phyloP scores from a whole-genome alignment of 805 yeast genomes.

The Yamadazyma laniorum region DNA sequence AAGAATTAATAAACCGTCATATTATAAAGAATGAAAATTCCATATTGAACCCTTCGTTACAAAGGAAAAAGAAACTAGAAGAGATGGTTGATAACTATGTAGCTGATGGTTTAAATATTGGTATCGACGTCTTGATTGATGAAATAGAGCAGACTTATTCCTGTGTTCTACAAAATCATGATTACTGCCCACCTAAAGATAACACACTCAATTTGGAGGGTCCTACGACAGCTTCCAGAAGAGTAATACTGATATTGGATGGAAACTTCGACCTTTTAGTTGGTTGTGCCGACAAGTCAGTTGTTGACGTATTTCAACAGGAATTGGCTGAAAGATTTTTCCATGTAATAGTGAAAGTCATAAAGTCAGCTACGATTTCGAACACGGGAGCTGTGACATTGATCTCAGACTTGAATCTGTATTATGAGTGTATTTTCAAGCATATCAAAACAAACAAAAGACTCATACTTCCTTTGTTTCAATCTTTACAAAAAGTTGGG shows the following conservation, averaged over 20 bases:
- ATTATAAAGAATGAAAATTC: slow-evolving; percentile 72
- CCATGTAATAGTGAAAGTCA: slow-evolving; percentile 67
- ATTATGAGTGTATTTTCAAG: slow-evolving; percentile 62
- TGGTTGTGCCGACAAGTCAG: slow-evolving; percentile 82
- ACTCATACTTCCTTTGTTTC: slow-evolving; percentile 71
- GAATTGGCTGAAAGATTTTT: slow-evolving; percentile 90
- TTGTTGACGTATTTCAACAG: slow-evolving; percentile 89
- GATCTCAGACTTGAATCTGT: slow-evolving; percentile 77
- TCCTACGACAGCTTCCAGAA: slow-evolving; percentile 61
- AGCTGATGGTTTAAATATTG: slow-evolving; percentile 90
- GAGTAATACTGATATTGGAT: slow-evolving; percentile 59
- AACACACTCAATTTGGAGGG: slow-evolving; percentile 21
- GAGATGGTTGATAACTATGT: slow-evolving; percentile 80
- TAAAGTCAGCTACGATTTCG: slow-evolving; percentile 70
- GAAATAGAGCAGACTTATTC: slow-evolving; percentile 63
- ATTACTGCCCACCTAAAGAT: slow-evolving; percentile 43
- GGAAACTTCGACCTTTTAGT: slow-evolving; percentile 71
- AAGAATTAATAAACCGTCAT: slow-evolving; percentile 61
- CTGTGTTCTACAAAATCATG: slow-evolving; percentile 44
- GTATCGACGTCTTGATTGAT: slow-evolving; percentile 82
- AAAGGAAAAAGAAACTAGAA: slow-evolving; percentile 79
- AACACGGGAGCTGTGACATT: slow-evolving; percentile 79
- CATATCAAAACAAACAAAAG: slow-evolving; percentile 57
- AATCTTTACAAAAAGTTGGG: slow-evolving; percentile 80
- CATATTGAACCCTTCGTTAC: slow-evolving; percentile 73